A percentile compares a stretch with the other conserved stretches of the same genome.
Evolutionary conservation across 1,139 yeast genomes (phyloP).

Genomic region (Geotrichum candidum): DNA sequence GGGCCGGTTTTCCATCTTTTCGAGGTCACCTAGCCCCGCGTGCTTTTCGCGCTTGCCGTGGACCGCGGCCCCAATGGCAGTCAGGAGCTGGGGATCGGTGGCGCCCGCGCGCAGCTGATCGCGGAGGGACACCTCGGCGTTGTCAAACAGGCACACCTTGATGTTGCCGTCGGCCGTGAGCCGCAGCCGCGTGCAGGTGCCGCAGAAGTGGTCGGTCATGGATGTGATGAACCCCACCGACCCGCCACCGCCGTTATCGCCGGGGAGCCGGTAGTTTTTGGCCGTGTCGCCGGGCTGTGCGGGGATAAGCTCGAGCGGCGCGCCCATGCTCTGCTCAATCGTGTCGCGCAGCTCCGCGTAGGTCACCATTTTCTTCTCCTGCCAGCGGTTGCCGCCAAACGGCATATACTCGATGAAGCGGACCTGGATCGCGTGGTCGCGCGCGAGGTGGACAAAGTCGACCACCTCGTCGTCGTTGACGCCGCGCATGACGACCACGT

Average conservation of each 20-base stretch:
- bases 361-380: constrained; percentile 39
- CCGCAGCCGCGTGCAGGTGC: constrained; percentile 45
- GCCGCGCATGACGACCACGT: constrained; percentile 46
- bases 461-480: constrained; percentile 46
- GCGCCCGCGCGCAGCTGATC: constrained; percentile 39
- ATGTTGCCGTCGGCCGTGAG: constrained; percentile 48
- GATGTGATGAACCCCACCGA: constrained; percentile 47
- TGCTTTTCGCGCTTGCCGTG: constrained; percentile 43
- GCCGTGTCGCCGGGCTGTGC: constrained; percentile 44
- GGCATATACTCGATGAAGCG: constrained; percentile 54
- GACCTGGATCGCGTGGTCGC: constrained; percentile 39
- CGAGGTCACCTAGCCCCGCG: constrained; percentile 45
- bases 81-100: constrained; percentile 33
- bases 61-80: constrained; percentile 42
- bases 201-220: constrained; percentile 48
- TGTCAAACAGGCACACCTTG: constrained; percentile 49
- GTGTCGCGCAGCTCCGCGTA: constrained; percentile 39
- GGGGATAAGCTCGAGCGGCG: constrained; percentile 28
- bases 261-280: constrained; percentile 39
- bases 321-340: constrained; percentile 24
- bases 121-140: constrained; percentile 43
- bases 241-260: constrained; percentile 34
- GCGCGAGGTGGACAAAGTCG: constrained; percentile 41
- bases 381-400: constrained; percentile 49
- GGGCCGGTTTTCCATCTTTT: constrained; percentile 44